These are phyloP conservation scores for Claviceps pazoutovae DNA, from an alignment of 2,329 filamentous ascomycete species.

Conservation along the genomic window DNA sequence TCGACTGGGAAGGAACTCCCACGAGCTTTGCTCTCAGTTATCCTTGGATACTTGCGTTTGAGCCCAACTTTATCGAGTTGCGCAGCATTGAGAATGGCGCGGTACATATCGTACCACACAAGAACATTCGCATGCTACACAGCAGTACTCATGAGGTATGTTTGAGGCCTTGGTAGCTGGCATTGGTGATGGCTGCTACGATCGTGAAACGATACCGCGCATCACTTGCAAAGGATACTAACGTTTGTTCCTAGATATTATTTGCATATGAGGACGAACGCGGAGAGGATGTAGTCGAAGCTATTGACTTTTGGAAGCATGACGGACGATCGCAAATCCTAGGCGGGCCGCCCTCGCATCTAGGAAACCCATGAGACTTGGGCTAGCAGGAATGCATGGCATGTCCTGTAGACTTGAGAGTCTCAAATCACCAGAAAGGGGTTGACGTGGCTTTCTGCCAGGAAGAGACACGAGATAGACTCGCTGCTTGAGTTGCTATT, in stretches of 20 bases:
- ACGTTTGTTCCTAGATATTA: conserved; percentile 51
- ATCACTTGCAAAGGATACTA: neutral
- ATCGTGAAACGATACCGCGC: no score
- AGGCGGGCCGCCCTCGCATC: conserved; percentile 7
- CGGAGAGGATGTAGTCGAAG: conserved; percentile 85
- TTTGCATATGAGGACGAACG: conserved; percentile 95
- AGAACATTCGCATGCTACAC: conserved; percentile 95
- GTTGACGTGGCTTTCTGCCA: no score
- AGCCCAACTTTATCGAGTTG: conserved; percentile 94
- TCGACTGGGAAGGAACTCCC: conserved; percentile 92
- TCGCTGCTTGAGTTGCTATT: no score
- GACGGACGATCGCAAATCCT: conserved; percentile 35
- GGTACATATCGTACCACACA: conserved; percentile 90
- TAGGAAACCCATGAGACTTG: neutral
- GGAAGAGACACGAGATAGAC: no score
- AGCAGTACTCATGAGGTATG: conserved; percentile 91
- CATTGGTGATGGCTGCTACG: no score
- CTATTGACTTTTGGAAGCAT: conserved; percentile 89
- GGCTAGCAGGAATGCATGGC: neutral
- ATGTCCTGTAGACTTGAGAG: neutral
- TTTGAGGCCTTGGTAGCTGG: no score
- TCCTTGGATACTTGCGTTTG: conserved; percentile 93
- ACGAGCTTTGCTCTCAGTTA: conserved; percentile 88
- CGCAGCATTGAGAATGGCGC: conserved; percentile 88
- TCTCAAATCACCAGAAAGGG: neutral